Conservation (phyloP, 768 basidiomycete genomes). For the Mycena indigotica region DNA sequence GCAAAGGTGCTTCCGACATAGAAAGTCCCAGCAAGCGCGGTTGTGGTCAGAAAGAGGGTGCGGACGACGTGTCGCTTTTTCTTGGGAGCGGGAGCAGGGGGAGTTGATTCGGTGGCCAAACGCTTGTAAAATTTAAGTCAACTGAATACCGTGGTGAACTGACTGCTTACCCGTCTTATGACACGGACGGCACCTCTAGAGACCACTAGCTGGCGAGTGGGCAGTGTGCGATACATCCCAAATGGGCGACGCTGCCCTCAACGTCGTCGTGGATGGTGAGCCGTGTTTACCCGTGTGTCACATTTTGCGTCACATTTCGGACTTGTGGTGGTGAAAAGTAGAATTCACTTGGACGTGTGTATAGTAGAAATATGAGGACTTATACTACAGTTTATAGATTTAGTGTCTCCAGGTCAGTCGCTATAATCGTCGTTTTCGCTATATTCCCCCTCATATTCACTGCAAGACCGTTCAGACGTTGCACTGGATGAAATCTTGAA, state of each 20-base stretch:
- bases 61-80: slow-evolving; percentile 60
- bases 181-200: slow-evolving; percentile 53
- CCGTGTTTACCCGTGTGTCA: neutral
- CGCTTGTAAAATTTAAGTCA: slow-evolving; percentile 43
- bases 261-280: neutral
- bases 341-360: too few species aligned
- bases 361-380: too few species aligned
- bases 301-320: neutral
- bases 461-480: too few species aligned
- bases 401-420: too few species aligned
- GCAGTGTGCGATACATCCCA: slow-evolving; percentile 59
- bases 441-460: too few species aligned
- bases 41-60: slow-evolving; percentile 65
- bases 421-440: too few species aligned
- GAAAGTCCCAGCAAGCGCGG: slow-evolving; percentile 71
- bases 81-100: slow-evolving; percentile 39
- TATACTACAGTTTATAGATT: too few species aligned
- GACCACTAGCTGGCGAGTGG: slow-evolving; percentile 53
- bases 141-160: neutral
- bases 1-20: slow-evolving; percentile 81
- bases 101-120: slow-evolving; percentile 59
- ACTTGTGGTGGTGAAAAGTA: too few species aligned
- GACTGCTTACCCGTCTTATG: slow-evolving; percentile 57
- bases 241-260: slow-evolving; percentile 24
- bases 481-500: too few species aligned